Evolutionary conservation across 1,139 yeast species (phyloP), one percentile per base, ranked within the genome.

Genomic region (Hyphopichia buzzinii): DNA sequence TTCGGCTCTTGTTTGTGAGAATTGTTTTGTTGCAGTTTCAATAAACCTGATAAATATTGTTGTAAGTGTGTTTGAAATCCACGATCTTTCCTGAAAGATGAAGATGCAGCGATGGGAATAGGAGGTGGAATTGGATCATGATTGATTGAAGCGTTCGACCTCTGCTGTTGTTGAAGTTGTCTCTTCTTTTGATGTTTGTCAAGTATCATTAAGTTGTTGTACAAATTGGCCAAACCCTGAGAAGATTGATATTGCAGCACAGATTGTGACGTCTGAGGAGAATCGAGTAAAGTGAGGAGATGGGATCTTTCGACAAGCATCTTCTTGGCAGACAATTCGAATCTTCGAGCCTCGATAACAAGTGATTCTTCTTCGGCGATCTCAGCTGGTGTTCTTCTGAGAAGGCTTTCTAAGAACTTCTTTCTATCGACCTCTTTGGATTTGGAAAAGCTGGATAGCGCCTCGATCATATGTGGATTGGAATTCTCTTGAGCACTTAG

Each of bases 361-460:
- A 92, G 67, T 0, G 96, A 88, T 57, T 94, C 97, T 58, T 92
- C 99, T 59, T 92, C 98, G 0, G 98, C 97, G 29, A 92, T 87
- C 55, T 92, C 98, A 0, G 97, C 96, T 0, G 98, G 97, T 3
- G 94, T 82, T 48, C 99, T 70, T 37, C 80, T 79, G 31, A 92
- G 67, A 23, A 92, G 66, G 44, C 86, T 78, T 48, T 82, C 84
- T 36, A 92, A 65, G 54, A 92, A 92, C 36, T 78, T 77, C 50
- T 90, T 92, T 47, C 98, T 76, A 47, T 83, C 87, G 17, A 74
- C 44, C 56, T 94, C 98, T 45, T 78, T 79, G 3, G 64, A 50
- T 46, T 81, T 83, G 24, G 87, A 79, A 55, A 73, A 92, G 23
- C 82, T 64, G 30, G 62, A 57, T 39, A 76, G 57, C 37, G 78